A percentile compares a stretch with the other conserved stretches of the same genome.
Evolutionary conservation across 1,284 basidiomycete species (phyloP).

Genomic region (Gymnopus androsaceus): DNA sequence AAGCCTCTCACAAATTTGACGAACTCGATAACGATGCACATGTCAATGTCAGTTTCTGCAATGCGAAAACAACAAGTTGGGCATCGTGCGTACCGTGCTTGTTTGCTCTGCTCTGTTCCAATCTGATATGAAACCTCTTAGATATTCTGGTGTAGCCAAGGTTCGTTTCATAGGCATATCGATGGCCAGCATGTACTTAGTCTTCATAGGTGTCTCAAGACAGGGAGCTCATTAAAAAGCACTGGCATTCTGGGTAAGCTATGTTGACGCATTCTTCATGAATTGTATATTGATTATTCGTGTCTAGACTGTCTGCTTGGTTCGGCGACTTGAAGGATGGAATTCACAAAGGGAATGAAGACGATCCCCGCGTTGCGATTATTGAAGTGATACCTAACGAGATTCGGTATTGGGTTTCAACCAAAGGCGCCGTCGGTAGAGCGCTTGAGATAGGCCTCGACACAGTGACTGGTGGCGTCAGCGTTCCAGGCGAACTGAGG

Average conservation of each 20-base stretch:
- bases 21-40: constrained; percentile 76
- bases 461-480: constrained; percentile 57
- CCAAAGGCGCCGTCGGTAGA: constrained; percentile 42
- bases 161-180: constrained; percentile 36
- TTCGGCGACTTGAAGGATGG: constrained; percentile 89
- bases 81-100: constrained; percentile 55
- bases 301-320: constrained; percentile 66
- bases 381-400: constrained; percentile 84
- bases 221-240: constrained; percentile 63
- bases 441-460: constrained; percentile 57
- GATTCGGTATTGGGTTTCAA: constrained; percentile 57
- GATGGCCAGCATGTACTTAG: background rate
- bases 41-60: constrained; percentile 81
- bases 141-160: constrained; percentile 71
- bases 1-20: constrained; percentile 73
- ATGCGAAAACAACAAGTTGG: constrained; percentile 78
- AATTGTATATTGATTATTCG: constrained; percentile 2
- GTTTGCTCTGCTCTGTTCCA: background rate
- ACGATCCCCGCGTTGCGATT: constrained; percentile 80
- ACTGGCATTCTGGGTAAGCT: constrained; percentile 69
- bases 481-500: constrained; percentile 64
- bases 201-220: constrained; percentile 41
- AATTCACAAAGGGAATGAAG: constrained; percentile 78
- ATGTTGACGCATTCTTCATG: constrained; percentile 30
- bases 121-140: constrained; percentile 18